phyloP scores from a whole-genome alignment of 768 basidiomycete species.

The Cystofilobasidium macerans region DNA sequence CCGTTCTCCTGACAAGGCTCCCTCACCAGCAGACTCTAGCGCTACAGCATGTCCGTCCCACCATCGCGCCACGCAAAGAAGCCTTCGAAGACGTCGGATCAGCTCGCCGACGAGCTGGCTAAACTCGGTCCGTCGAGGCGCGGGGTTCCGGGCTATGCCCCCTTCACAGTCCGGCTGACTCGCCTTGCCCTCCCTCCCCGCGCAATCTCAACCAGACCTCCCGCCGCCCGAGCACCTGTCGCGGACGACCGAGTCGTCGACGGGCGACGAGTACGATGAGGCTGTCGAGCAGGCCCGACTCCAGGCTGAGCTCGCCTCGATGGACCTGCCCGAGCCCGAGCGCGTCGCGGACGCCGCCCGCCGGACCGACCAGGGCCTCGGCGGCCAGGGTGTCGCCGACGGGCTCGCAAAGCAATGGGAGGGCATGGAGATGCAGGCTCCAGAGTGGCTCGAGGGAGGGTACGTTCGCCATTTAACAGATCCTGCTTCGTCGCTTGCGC shows the following conservation, averaged over 20 bases:
- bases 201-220: conserved; percentile 10
- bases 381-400: conserved; percentile 31
- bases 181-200: background rate
- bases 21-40: no score
- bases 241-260: background rate
- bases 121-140: conserved; percentile 19
- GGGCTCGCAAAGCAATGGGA: conserved; percentile 13
- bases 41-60: no score
- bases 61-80: conserved; percentile 18
- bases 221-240: conserved; percentile 18
- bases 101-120: conserved; percentile 20
- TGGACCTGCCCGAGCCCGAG: conserved; percentile 38
- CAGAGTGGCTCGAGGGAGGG: conserved; percentile 35
- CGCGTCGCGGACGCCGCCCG: conserved; percentile 30
- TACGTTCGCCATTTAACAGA: conserved; percentile 26
- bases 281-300: conserved; percentile 2
- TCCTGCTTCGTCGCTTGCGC: background rate
- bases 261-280: conserved; percentile 5
- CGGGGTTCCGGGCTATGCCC: background rate
- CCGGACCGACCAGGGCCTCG: conserved; percentile 22
- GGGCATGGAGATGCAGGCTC: conserved; percentile 18
- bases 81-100: conserved; percentile 17
- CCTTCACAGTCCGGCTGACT: background rate
- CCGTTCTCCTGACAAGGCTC: no score
- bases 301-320: conserved; percentile 30